Conservation (phyloP, 2,329 filamentous ascomycete species). For the Verticillium dahliae region DNA sequence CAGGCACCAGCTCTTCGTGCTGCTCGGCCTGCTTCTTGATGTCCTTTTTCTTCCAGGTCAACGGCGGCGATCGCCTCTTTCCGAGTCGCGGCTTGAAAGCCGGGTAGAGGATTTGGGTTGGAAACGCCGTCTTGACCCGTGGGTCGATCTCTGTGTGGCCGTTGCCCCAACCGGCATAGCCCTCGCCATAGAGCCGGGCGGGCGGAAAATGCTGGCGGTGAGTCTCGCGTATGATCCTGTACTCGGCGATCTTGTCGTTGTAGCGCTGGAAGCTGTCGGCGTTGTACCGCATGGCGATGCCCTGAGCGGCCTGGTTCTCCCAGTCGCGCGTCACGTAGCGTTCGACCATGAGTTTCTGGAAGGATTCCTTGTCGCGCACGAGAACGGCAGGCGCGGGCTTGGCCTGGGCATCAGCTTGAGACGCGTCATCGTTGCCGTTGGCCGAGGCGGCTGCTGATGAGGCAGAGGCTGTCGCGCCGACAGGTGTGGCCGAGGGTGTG, state of each 20-base stretch:
- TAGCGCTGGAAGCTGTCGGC: slow-evolving; percentile 55
- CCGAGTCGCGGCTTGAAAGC: slow-evolving; percentile 66
- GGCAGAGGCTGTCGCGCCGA: slow-evolving; percentile 21
- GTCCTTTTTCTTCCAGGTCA: slow-evolving; percentile 74
- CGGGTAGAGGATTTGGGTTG: slow-evolving; percentile 62
- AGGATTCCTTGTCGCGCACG: slow-evolving; percentile 49
- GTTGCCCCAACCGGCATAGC: slow-evolving; percentile 88
- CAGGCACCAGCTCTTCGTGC: slow-evolving; percentile 83
- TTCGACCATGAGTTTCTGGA: slow-evolving; percentile 46
- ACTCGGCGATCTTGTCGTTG: slow-evolving; percentile 63
- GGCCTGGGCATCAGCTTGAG: slow-evolving; percentile 12
- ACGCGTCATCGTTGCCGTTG: slow-evolving; percentile 9
- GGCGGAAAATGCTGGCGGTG: slow-evolving; percentile 51
- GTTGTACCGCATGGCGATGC: slow-evolving; percentile 43
- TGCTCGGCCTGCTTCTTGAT: slow-evolving; percentile 82
- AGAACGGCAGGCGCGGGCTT: slow-evolving; percentile 20
- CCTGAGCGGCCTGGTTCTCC: slow-evolving; percentile 46
- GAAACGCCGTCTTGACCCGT: slow-evolving; percentile 8
- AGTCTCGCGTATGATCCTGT: slow-evolving; percentile 52
- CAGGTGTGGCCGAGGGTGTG: slow-evolving; percentile 14
- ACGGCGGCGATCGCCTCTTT: slow-evolving; percentile 63
- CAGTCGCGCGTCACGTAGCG: slow-evolving; percentile 48
- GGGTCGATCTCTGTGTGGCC: slow-evolving; percentile 60
- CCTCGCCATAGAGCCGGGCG: slow-evolving; percentile 58
- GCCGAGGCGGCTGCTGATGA: slow-evolving; percentile 20